Percentiles rank a stretch among this genome's conserved stretches.
phyloP scores from a whole-genome alignment of 2,329 filamentous ascomycete species.

The Hypoxylon sp. region DNA sequence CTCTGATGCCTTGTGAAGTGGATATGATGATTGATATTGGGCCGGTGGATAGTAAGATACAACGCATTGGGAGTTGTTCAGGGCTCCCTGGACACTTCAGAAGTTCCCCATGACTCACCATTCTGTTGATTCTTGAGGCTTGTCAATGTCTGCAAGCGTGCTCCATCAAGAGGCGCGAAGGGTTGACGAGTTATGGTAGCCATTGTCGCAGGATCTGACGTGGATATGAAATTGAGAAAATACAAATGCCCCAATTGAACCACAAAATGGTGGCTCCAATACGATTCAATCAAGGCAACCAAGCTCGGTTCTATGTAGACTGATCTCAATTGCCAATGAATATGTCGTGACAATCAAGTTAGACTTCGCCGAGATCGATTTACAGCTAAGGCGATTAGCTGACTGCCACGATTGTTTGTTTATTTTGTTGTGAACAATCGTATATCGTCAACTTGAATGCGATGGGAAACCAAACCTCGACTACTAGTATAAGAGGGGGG shows the following conservation, averaged over 20 bases:
- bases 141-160: slow-evolving; percentile 78
- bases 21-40: slow-evolving; percentile 18
- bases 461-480: slow-evolving; percentile 32
- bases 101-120: slow-evolving; percentile 63
- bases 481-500: slow-evolving; percentile 38
- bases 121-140: slow-evolving; percentile 85
- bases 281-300: slow-evolving; percentile 36
- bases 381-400: slow-evolving; percentile 33
- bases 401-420: slow-evolving; percentile 49
- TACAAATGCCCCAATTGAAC: slow-evolving; percentile 38
- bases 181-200: slow-evolving; percentile 75
- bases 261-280: slow-evolving; percentile 25
- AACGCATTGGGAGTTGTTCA: slow-evolving; percentile 16
- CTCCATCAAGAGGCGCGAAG: slow-evolving; percentile 79
- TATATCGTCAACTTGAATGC: slow-evolving; percentile 33
- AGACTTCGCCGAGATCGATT: slow-evolving; percentile 28
- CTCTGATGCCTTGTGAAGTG: slow-evolving; percentile 10
- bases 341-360: slow-evolving; percentile 28
- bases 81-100: slow-evolving; percentile 11
- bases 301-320: slow-evolving; percentile 36
- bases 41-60: slow-evolving; percentile 13
- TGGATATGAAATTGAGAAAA: slow-evolving; percentile 33
- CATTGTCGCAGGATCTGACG: slow-evolving; percentile 59
- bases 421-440: slow-evolving; percentile 47
- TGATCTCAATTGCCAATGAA: slow-evolving; percentile 39